Evolutionary conservation across 1,284 basidiomycete species (phyloP).

Genomic region (Malassezia obtusa): DNA sequence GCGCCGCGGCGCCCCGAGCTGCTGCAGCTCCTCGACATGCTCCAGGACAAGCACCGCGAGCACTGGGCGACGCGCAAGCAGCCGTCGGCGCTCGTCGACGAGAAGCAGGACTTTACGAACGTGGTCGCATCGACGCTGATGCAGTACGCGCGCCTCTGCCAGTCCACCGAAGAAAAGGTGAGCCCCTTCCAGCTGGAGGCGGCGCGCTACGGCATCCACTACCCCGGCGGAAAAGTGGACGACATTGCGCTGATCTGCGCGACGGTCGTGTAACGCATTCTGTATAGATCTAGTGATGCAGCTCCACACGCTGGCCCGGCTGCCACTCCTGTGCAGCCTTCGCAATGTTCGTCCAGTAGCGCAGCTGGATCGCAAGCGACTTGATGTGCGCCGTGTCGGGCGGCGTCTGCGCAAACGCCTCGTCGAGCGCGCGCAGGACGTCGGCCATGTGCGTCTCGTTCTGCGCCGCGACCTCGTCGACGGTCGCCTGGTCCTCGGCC

Average conservation of each 20-base stretch:
- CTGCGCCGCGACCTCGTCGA: constrained; percentile 23
- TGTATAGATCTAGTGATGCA: constrained; percentile 2
- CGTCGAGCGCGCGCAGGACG: constrained; percentile 20
- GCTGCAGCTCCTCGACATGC: constrained; percentile 35
- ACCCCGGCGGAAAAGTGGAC: constrained; percentile 50
- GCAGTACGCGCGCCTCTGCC: constrained; percentile 29
- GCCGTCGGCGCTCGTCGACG: constrained; percentile 17
- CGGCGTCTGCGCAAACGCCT: constrained; percentile 24
- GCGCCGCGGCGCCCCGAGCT: constrained; percentile 29
- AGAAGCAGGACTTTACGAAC: constrained; percentile 33
- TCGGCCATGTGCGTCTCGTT: constrained; percentile 23
- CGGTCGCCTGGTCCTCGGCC: constrained; percentile 28
- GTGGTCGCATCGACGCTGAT: constrained; percentile 29
- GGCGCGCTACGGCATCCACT: constrained; percentile 42
- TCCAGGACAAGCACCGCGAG: constrained; percentile 38
- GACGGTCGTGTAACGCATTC: constrained; percentile 6
- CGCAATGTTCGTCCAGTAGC: constrained; percentile 46
- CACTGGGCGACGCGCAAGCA: constrained; percentile 18
- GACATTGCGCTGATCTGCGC: constrained; percentile 52
- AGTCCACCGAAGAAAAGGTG: constrained; percentile 58
- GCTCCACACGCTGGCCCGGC: constrained; percentile 34
- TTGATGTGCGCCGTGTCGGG: constrained; percentile 24
- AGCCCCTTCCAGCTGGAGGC: constrained; percentile 51
- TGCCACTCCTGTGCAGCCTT: constrained; percentile 41
- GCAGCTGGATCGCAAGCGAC: constrained; percentile 29